Conservation (phyloP, 257 asterid species). For the Phtheirospermum japonicum region DNA sequence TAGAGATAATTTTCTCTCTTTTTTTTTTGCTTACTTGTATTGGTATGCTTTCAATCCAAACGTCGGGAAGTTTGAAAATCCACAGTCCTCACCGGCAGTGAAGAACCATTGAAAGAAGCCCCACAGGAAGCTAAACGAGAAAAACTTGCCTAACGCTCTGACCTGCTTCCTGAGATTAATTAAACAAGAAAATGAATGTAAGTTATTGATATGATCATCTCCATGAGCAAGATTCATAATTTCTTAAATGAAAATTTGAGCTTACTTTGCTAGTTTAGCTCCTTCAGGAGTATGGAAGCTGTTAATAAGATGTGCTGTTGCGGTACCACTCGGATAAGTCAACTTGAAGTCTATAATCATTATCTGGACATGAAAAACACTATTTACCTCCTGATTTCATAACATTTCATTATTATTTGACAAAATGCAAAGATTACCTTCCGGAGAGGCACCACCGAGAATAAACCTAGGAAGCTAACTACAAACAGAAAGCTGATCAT, state of each 20-base stretch:
- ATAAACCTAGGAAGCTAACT: constrained; percentile 12
- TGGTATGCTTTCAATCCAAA: constrained; percentile 4
- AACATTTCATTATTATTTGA: not conserved
- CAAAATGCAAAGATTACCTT: not conserved
- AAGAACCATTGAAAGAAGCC: constrained; percentile 17
- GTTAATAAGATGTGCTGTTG: constrained; percentile 12
- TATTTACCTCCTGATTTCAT: not conserved
- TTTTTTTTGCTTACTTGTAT: not conserved
- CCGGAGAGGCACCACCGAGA: constrained; percentile 15
- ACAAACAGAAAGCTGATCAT: constrained; percentile 15
- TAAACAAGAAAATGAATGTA: not conserved
- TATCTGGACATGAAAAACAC: not conserved
- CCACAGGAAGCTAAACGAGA: constrained; percentile 16
- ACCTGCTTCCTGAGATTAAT: constrained; percentile 2
- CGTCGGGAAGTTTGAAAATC: constrained; percentile 8
- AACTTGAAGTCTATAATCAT: constrained; percentile 10
- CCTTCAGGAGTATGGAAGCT: constrained; percentile 15
- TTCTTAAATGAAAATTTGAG: not conserved
- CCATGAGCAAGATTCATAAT: not conserved
- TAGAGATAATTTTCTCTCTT: not conserved
- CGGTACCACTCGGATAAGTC: constrained; percentile 9
- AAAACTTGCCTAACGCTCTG: not conserved
- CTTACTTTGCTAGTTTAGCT: constrained; percentile 12
- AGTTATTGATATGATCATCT: not conserved
- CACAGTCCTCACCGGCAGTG: constrained; percentile 13